These are phyloP conservation scores for Drechslerella stenobrocha DNA, from an alignment of 2,329 filamentous ascomycete genomes.

Conservation along the genomic window DNA sequence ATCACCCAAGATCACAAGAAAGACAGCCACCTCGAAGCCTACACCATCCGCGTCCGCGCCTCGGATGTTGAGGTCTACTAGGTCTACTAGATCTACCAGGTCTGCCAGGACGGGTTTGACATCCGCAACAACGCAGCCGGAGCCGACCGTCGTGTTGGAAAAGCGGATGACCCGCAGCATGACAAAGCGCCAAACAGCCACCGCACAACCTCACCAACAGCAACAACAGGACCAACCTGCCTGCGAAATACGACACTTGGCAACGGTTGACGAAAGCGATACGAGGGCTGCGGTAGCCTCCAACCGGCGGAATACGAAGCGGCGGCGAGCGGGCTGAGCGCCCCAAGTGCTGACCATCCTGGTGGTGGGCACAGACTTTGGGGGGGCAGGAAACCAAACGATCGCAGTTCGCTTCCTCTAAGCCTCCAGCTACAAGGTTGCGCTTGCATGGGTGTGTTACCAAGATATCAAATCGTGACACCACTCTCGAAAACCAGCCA, in stretches of 20 bases:
- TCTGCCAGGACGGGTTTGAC: neutral
- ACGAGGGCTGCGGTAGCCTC: slow-evolving; percentile 15
- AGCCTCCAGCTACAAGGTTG: neutral
- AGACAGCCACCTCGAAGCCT: slow-evolving; percentile 8
- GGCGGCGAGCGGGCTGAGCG: slow-evolving; percentile 44
- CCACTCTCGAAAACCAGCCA: slow-evolving; percentile 8
- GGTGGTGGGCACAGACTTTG: neutral
- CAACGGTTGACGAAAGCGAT: slow-evolving; percentile 2
- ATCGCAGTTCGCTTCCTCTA: slow-evolving; percentile 3
- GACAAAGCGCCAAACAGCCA: slow-evolving; percentile 23
- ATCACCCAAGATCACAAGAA: neutral
- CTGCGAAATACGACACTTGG: neutral
- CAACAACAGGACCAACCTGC: neutral
- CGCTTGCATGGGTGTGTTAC: slow-evolving; percentile 23
- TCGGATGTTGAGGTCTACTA: slow-evolving; percentile 6
- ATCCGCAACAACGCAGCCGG: slow-evolving; percentile 19
- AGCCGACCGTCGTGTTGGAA: slow-evolving; percentile 35
- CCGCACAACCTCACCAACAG: neutral
- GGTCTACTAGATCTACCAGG: neutral
- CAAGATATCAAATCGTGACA: slow-evolving; percentile 42
- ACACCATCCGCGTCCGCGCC: slow-evolving; percentile 14
- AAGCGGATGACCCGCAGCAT: slow-evolving; percentile 41
- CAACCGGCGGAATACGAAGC: slow-evolving; percentile 29
- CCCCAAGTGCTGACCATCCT: neutral
- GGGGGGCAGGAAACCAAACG: neutral